phyloP scores from a whole-genome alignment of 352 stramenopile species.

The Plasmopara halstedii region DNA sequence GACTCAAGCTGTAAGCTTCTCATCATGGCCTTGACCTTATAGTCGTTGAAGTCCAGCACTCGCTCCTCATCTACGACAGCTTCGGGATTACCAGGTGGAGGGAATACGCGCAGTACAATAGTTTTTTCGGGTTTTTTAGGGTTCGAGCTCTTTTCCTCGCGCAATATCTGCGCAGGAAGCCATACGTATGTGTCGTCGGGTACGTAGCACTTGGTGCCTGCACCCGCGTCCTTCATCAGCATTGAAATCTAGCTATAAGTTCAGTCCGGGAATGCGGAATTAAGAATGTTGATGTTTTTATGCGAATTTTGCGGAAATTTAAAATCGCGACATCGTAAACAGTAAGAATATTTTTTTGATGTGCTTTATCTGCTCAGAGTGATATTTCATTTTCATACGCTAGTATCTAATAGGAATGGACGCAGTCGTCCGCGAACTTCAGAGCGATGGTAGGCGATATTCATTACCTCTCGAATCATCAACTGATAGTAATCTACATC shows the following conservation, averaged over 20 bases:
- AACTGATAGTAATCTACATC: conserved; percentile 2
- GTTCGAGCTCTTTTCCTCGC: conserved; percentile 44
- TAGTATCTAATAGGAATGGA: conserved; percentile 40
- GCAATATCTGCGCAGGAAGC: conserved; percentile 66
- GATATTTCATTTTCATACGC: background rate
- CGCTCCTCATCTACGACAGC: conserved; percentile 33
- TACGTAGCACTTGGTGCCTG: conserved; percentile 74
- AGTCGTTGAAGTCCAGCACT: conserved; percentile 70
- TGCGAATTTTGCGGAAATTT: conserved; percentile 6
- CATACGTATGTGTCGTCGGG: conserved; percentile 71
- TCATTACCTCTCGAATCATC: background rate
- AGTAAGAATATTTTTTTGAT: background rate
- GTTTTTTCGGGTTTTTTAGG: conserved; percentile 51
- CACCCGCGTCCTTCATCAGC: conserved; percentile 24
- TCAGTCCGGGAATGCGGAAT: conserved; percentile 8
- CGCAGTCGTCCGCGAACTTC: conserved; percentile 57
- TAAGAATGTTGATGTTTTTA: conserved; percentile 8
- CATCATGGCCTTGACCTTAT: conserved; percentile 52
- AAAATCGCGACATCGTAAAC: background rate
- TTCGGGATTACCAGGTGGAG: conserved; percentile 17
- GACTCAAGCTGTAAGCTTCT: conserved; percentile 58
- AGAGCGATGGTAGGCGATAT: conserved; percentile 47
- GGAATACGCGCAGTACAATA: conserved; percentile 43
- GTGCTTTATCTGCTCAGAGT: background rate
- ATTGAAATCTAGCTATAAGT: conserved; percentile 5